Base-by-base conservation (phyloP, 75 land plant species). In the Pinus taeda region DNA sequence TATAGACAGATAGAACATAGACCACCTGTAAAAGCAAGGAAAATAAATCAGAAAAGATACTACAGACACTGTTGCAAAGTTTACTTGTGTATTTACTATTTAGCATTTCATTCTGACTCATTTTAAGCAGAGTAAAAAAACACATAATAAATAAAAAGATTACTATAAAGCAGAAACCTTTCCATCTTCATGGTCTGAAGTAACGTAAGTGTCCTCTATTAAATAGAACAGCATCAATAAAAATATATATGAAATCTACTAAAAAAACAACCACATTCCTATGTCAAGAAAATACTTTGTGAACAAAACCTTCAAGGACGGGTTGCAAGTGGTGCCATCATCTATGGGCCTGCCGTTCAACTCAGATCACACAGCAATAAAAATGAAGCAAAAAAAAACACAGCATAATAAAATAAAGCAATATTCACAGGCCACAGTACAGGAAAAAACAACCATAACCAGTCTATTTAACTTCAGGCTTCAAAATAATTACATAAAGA, bases 1-100 rank as follows among this genome's bases (percentile, higher is more conserved):
- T 94, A 84, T 88, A 87, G 65, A 92, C 80, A 61, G 78, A 92
- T 76, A 94, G 65, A n/a, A 88, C 92, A 82, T 89, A 93, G 20
- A 93, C 90, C 88, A 80, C 86, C 96, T 93, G 90, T 72, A 77
- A 79, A 60, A 76, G 14, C 59, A 55, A 70, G 26, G 7, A 57
- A 1, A 15, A 13, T 11, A 49, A 24, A 78, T 49, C 20, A 57
- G 74, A 20, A 78, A 37, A 42, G 37, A 78, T 69, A 36, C 18
- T 55, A 6, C 13, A 21, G 26, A 6, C 55, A 12, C 59, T 67
- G 8, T 39, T 9, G 20, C 20, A 36, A 18, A 67, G 39, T 7
- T 20, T 33, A 39, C 20, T 26, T 26, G 26, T 26, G 26, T 26
- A 26, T 26, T 26, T 26, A 26, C 26, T 67, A 18, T 8, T 67